Conservation (phyloP, 306 rosid species). For the Corylus americana region DNA sequence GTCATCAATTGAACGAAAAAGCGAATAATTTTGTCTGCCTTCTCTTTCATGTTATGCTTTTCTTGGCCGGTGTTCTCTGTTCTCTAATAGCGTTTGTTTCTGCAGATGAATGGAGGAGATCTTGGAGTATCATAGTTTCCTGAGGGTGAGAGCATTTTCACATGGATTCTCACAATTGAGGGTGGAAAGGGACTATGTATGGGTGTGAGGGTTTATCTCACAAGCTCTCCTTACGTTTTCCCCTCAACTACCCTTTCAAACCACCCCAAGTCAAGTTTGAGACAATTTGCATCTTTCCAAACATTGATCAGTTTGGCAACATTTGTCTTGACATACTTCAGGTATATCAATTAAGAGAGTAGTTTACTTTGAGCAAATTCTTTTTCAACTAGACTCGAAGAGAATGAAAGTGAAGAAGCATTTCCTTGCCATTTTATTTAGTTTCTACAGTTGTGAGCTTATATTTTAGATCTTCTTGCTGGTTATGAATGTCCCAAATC, state of each 20-base stretch:
- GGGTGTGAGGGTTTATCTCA: constrained; percentile 72
- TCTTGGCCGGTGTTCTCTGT: not conserved
- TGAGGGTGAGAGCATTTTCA: constrained; percentile 80
- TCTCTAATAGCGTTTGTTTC: constrained; percentile 21
- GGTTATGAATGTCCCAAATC: too few species aligned
- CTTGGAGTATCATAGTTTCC: constrained; percentile 96
- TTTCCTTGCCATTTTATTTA: too few species aligned
- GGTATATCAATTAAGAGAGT: constrained; percentile 43
- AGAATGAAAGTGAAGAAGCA: not conserved
- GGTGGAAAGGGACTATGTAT: constrained; percentile 93
- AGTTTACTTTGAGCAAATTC: not conserved
- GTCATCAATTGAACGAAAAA: not conserved
- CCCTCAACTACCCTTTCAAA: constrained; percentile 88
- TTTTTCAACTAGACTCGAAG: not conserved
- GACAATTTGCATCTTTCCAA: constrained; percentile 93
- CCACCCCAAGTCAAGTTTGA: constrained; percentile 95
- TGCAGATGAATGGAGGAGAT: constrained; percentile 89
- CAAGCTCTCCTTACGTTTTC: constrained; percentile 88
- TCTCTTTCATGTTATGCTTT: not conserved
- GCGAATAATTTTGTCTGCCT: not conserved
- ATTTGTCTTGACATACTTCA: constrained; percentile 98
- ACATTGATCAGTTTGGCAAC: constrained; percentile 95
- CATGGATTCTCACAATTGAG: constrained; percentile 94
- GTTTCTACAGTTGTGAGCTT: too few species aligned
- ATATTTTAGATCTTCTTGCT: too few species aligned